Evolutionary conservation across 2,329 filamentous ascomycete genomes (phyloP).

Genomic region (Monilinia fructigena): DNA sequence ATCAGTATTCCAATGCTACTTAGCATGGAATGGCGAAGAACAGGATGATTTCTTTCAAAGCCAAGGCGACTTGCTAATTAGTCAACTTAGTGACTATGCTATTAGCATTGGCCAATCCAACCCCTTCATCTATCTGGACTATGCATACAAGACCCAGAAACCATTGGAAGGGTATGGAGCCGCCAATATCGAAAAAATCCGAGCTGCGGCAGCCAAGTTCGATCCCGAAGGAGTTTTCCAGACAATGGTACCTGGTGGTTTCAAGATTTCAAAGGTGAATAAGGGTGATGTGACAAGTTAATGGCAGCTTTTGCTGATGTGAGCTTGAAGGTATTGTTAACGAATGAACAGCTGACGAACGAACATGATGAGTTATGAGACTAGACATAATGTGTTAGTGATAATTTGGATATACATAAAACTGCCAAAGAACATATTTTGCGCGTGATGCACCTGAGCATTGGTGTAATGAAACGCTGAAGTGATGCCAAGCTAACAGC

Average conservation of each 20-base stretch:
- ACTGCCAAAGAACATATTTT: background rate
- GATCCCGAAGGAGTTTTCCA: background rate
- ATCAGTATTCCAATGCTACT: background rate
- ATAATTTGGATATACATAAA: background rate
- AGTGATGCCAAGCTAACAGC: background rate
- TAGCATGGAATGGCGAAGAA: background rate
- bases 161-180: background rate
- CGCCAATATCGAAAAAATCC: constrained; percentile 1
- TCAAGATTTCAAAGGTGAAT: constrained; percentile 4
- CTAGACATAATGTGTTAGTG: background rate
- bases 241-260: background rate
- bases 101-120: background rate
- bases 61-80: constrained; percentile 1
- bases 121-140: constrained; percentile 7
- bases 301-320: background rate
- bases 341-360: background rate
- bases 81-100: background rate
- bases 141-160: background rate
- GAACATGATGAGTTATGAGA: background rate
- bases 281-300: background rate
- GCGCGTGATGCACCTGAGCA: background rate
- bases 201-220: background rate
- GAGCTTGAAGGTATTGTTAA: background rate
- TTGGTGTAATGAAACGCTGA: background rate
- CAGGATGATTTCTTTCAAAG: constrained; percentile 8